Conservation (phyloP, 805 yeast species). For the Candida sphagnicola region DNA sequence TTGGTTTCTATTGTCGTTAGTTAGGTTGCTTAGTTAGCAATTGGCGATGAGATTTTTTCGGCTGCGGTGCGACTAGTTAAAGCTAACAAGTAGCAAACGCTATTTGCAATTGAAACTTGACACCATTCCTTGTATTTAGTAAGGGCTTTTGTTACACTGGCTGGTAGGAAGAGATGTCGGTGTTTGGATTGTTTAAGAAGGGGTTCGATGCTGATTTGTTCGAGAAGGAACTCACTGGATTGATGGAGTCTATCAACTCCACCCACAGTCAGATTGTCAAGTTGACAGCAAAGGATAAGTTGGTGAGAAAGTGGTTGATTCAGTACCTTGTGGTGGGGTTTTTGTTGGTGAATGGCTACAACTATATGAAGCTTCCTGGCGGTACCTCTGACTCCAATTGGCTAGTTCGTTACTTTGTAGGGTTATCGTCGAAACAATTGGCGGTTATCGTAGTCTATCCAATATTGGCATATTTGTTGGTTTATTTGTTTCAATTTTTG, state of each 20-base stretch:
- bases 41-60: not conserved
- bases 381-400: conserved; percentile 11
- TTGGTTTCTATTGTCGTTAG: too few relatives aligned
- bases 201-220: conserved; percentile 27
- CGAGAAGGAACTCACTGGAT: conserved; percentile 29
- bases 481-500: conserved; percentile 12
- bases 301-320: conserved; percentile 13
- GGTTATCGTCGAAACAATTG: conserved; percentile 19
- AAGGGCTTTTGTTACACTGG: too few relatives aligned
- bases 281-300: conserved; percentile 13
- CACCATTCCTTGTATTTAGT: too few relatives aligned
- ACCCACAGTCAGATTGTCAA: conserved; percentile 22
- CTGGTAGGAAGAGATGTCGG: conserved; percentile 17
- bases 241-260: conserved; percentile 23
- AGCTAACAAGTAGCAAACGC: too few relatives aligned
- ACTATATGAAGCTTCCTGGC: conserved; percentile 17
- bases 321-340: conserved; percentile 18
- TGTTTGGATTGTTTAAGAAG: conserved; percentile 22
- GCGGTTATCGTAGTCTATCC: conserved; percentile 22
- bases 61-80: too few relatives aligned
- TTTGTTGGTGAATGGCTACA: conserved; percentile 16
- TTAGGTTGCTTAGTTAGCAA: too few relatives aligned
- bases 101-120: too few relatives aligned
- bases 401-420: conserved; percentile 19
- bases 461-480: conserved; percentile 12